Evolutionary conservation across 371 early-diverging fungal species (phyloP).

Genomic region (Dichotomocladium elegans): DNA sequence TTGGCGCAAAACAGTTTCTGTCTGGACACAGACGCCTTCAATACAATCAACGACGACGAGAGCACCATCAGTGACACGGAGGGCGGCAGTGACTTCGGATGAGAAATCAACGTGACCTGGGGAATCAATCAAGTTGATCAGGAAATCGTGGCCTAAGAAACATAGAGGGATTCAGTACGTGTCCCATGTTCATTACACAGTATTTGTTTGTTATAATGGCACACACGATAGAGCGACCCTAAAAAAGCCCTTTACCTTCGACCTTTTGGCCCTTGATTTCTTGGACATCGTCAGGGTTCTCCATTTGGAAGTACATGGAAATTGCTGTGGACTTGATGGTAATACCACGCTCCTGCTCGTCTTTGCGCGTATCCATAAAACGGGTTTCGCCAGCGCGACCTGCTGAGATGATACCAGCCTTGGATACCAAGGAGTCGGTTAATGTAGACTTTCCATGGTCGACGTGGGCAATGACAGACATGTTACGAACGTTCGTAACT

Average conservation of each 20-base stretch:
- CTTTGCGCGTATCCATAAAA: slow-evolving; percentile 96
- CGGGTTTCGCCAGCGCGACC: slow-evolving; percentile 95
- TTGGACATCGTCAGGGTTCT: slow-evolving; percentile 66
- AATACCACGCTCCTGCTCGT: slow-evolving; percentile 99
- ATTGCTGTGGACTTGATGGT: slow-evolving; percentile 99
- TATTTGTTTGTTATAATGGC: background rate
- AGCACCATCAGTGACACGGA: slow-evolving; percentile 99
- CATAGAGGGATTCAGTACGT: background rate
- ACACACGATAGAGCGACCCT: background rate
- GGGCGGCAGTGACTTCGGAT: slow-evolving; percentile 98
- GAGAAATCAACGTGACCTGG: slow-evolving; percentile 99
- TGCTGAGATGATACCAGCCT: slow-evolving; percentile 96
- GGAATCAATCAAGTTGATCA: slow-evolving; percentile 99
- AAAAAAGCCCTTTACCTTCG: slow-evolving; percentile 50
- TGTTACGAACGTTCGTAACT: slow-evolving; percentile 94
- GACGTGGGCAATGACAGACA: slow-evolving; percentile 99
- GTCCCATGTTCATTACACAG: background rate
- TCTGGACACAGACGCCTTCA: slow-evolving; percentile 99
- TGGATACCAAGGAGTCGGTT: slow-evolving; percentile 96
- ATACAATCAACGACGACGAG: slow-evolving; percentile 98
- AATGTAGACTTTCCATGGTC: slow-evolving; percentile 95
- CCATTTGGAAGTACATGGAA: slow-evolving; percentile 95
- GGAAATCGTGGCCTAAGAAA: slow-evolving; percentile 53
- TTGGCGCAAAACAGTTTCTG: slow-evolving; percentile 99
- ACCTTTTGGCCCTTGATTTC: slow-evolving; percentile 86